A percentile compares a stretch with the other conserved stretches of the same genome.
Evolutionary conservation across 805 yeast genomes (phyloP).

Genomic region (Suhomyces prunicola): DNA sequence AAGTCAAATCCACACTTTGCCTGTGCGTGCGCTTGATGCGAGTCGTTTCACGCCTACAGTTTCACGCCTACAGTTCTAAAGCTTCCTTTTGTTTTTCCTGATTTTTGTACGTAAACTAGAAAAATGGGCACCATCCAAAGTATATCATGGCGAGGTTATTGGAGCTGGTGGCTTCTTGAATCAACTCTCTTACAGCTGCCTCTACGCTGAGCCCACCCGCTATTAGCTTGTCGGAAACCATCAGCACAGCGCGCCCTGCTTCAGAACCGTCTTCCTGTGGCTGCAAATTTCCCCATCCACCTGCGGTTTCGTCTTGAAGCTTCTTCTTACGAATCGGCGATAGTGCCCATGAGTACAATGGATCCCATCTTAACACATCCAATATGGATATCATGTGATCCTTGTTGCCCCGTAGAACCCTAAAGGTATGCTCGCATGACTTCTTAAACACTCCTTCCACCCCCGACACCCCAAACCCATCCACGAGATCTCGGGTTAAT

Average conservation of each 20-base stretch:
- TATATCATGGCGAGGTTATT: conserved; percentile 70
- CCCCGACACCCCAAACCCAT: conserved; percentile 91
- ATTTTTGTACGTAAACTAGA: conserved; percentile 20
- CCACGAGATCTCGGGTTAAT: conserved; percentile 83
- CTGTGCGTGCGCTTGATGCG: no score
- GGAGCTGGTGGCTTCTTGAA: conserved; percentile 69
- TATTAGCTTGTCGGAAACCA: conserved; percentile 65
- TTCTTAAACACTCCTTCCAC: conserved; percentile 70
- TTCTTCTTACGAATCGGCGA: conserved; percentile 66
- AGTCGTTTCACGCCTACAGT: no score
- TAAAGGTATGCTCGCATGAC: conserved; percentile 70
- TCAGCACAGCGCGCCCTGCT: conserved; percentile 73
- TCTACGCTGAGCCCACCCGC: conserved; percentile 73
- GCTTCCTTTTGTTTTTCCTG: background rate
- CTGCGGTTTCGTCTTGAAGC: conserved; percentile 43
- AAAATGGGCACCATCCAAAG: conserved; percentile 83
- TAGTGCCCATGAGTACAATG: conserved; percentile 86
- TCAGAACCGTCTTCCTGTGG: conserved; percentile 54
- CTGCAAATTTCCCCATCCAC: conserved; percentile 9
- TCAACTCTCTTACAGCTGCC: conserved; percentile 77
- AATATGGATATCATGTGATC: conserved; percentile 76
- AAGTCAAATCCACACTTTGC: background rate
- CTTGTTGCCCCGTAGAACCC: conserved; percentile 60
- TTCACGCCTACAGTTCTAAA: no score
- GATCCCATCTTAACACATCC: conserved; percentile 88